Evolutionary conservation across 768 basidiomycete genomes (phyloP).

Genomic region (Suillus hirtellus): DNA sequence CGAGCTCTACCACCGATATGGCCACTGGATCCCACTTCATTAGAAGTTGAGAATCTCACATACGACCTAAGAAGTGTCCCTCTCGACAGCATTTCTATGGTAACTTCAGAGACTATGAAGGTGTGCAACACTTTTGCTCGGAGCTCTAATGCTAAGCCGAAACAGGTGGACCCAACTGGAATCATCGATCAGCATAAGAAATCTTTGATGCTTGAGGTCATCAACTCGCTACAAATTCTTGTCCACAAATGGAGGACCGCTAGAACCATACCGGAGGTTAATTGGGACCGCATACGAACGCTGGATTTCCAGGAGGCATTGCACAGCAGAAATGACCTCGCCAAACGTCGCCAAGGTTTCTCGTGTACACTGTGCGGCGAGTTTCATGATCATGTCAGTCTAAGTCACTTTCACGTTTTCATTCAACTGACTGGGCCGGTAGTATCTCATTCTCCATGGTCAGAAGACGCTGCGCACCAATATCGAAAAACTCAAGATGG

Average conservation of each 20-base stretch:
- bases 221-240: conserved; percentile 48
- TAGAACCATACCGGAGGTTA: conserved; percentile 65
- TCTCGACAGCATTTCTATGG: conserved; percentile 70
- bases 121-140: conserved; percentile 35
- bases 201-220: conserved; percentile 57
- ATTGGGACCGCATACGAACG: conserved; percentile 81
- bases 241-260: conserved; percentile 57
- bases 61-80: conserved; percentile 72
- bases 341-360: conserved; percentile 41
- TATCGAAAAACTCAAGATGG: conserved; percentile 76
- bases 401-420: conserved; percentile 1
- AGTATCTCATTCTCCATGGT: conserved; percentile 80
- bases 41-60: conserved; percentile 50
- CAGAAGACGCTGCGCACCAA: conserved; percentile 72
- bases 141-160: conserved; percentile 10
- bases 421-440: conserved; percentile 13
- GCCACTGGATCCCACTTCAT: conserved; percentile 58
- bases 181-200: conserved; percentile 70
- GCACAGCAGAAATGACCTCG: conserved; percentile 53
- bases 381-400: conserved; percentile 76
- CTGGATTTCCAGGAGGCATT: conserved; percentile 90
- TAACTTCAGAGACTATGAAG: conserved; percentile 74
- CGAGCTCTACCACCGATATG: conserved; percentile 71
- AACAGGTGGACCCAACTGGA: conserved; percentile 66
- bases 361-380: conserved; percentile 61